Evolutionary conservation across 345 rosid genomes (phyloP), one percentile per base, ranked within the genome.

Genomic region (Lepidium sativum): DNA sequence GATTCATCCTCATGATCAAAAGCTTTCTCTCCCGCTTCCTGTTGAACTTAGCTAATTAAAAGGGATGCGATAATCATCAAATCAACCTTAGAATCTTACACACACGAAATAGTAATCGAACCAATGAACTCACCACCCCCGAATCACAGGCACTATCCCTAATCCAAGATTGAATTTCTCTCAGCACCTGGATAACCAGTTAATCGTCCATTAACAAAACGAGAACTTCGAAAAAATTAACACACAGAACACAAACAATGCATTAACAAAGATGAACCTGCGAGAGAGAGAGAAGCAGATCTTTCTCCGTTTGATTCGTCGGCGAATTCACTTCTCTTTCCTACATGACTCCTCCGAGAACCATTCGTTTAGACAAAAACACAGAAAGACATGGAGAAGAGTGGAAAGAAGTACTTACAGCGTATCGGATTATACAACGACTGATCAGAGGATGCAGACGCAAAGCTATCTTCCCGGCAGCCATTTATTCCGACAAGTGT

Each of bases 201-300:
- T 38, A 14, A 27, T 3, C 23, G 38, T 60, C 29, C 5, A 4
- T 15, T 21, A 31, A 11, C 31, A 56, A 14, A n/a, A 57, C 32
- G 15, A 31, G 14, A 38, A 43, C 27, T 47, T 43, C 9, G 40
- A 45, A 44, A 44, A 27, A 34, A 20, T 27, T 38, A 51, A 18
- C 10, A 41, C n/a, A 18, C 31, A 43, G 16, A 32, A 51, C 37
- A 1, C 8, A 32, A 21, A 54, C 0, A 6, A 17, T 6, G 48
- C 16, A 17, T 10, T 5, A 3, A 20, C 33, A 45, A 72, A 17
- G 8, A 44, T 29, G 18, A 51, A 81, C 95, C 85, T 80, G 78
- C 49, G 91, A 84, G 13, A 86, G 86, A 59, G 85, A 65, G 42
- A 79, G 42, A 45, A 87, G 75, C 49, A 87, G 70, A 12, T 67